Evolutionary conservation across 139 green algal species (phyloP).

Genomic region (Diplosphaera chodatii): DNA sequence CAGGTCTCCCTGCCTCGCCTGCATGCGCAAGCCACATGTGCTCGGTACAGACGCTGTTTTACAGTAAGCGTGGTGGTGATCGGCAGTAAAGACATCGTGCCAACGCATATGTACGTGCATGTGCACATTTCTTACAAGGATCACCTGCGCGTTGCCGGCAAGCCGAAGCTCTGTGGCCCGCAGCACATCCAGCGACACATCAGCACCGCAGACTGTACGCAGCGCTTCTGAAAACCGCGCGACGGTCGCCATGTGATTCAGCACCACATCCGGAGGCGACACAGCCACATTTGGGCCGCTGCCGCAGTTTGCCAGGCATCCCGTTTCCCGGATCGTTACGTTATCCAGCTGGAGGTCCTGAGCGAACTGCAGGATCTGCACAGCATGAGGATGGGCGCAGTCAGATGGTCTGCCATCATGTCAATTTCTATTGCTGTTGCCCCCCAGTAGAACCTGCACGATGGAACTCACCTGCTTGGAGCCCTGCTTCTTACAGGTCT

Average conservation of each 20-base stretch:
- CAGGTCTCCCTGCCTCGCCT: constrained; percentile 1
- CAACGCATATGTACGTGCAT: too few relatives aligned
- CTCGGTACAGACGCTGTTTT: too few relatives aligned
- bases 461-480: constrained; percentile 25
- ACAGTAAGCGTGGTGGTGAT: too few relatives aligned
- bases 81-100: too few relatives aligned
- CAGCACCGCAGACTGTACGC: constrained; percentile 5
- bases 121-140: too few relatives aligned
- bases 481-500: constrained; percentile 48
- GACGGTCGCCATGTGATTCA: constrained; percentile 44
- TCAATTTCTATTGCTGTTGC: too few relatives aligned
- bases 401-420: not conserved
- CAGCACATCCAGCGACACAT: constrained; percentile 21
- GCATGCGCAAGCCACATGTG: too few relatives aligned
- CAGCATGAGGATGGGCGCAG: not conserved
- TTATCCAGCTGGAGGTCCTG: constrained; percentile 33
- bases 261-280: constrained; percentile 25
- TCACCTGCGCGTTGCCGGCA: constrained; percentile 42
- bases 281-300: constrained; percentile 56
- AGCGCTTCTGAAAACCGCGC: constrained; percentile 28
- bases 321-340: constrained; percentile 16
- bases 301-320: constrained; percentile 43
- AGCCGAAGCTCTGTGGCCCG: constrained; percentile 44
- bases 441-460: not conserved
- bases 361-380: constrained; percentile 36